Evolutionary conservation across 2,329 filamentous ascomycete species (phyloP).

Genomic region (Sporothrix phasma): DNA sequence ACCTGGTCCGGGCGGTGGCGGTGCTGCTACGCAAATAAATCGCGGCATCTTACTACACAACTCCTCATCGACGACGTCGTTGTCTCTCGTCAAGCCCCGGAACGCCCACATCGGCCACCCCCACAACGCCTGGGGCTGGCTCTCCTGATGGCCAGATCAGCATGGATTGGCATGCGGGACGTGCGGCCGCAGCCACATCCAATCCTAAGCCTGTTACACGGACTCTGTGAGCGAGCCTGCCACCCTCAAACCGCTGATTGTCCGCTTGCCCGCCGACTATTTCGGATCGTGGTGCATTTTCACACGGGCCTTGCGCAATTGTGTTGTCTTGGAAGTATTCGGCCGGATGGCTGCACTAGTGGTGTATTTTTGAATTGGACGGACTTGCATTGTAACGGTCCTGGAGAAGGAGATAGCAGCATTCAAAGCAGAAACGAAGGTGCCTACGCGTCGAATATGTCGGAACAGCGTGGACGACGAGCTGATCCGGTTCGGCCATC

Average conservation of each 20-base stretch:
- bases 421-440: not conserved
- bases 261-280: not conserved
- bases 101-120: not conserved
- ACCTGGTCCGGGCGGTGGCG: not conserved
- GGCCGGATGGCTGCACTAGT: slow-evolving; percentile 1
- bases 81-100: not conserved
- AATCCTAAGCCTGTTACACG: not conserved
- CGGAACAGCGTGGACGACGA: not conserved
- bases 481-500: not conserved
- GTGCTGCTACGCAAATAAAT: not conserved
- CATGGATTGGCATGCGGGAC: slow-evolving; percentile 15
- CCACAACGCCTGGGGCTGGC: not conserved
- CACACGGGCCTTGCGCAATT: not conserved
- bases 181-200: not conserved
- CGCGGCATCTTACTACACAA: not conserved
- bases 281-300: slow-evolving; percentile 12
- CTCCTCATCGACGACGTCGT: not conserved
- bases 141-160: not conserved
- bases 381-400: not conserved
- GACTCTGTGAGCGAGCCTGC: not conserved
- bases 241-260: not conserved
- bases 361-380: slow-evolving; percentile 13
- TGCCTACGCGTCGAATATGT: not conserved
- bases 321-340: slow-evolving; percentile 14
- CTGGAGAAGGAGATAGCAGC: not conserved